Conservation (phyloP, 2,329 filamentous ascomycete genomes). For the Pseudocercospora eumusae region DNA sequence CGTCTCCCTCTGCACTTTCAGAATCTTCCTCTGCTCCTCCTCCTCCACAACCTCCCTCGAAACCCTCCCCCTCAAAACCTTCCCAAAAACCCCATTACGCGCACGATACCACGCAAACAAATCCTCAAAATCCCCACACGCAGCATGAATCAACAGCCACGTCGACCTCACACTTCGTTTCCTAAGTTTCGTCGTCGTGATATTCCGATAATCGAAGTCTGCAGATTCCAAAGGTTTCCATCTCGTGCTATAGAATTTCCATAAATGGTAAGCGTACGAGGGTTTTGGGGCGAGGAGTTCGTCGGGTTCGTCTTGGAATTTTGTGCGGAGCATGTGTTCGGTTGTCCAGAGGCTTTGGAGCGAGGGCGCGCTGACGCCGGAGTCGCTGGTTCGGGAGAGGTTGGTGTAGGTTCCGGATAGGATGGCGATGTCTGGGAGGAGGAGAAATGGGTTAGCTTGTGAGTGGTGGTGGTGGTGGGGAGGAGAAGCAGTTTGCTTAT, state of each 20-base stretch:
- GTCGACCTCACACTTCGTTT: not conserved
- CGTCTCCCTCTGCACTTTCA: not conserved
- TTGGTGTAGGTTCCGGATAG: not conserved
- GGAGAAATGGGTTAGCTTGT: not conserved
- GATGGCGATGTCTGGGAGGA: not conserved
- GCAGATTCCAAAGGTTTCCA: not conserved
- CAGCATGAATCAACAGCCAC: not conserved
- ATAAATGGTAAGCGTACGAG: not conserved
- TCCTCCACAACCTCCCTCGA: not conserved
- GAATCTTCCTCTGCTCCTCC: not conserved
- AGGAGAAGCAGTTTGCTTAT: too few relatives aligned
- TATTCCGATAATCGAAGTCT: not conserved
- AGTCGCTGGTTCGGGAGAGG: not conserved
- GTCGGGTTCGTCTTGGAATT: constrained; percentile 4
- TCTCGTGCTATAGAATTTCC: not conserved
- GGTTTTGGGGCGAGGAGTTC: constrained; percentile 1
- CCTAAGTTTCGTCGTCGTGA: not conserved
- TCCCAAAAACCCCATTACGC: not conserved
- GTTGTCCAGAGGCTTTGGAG: not conserved
- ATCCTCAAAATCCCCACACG: not conserved
- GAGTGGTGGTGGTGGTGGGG: too few relatives aligned
- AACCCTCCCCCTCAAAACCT: not conserved
- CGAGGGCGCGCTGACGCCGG: not conserved
- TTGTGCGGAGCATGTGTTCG: not conserved
- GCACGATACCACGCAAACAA: not conserved